Conservation (phyloP, 345 rosid genomes). For the Bruguiera gymnorhiza region DNA sequence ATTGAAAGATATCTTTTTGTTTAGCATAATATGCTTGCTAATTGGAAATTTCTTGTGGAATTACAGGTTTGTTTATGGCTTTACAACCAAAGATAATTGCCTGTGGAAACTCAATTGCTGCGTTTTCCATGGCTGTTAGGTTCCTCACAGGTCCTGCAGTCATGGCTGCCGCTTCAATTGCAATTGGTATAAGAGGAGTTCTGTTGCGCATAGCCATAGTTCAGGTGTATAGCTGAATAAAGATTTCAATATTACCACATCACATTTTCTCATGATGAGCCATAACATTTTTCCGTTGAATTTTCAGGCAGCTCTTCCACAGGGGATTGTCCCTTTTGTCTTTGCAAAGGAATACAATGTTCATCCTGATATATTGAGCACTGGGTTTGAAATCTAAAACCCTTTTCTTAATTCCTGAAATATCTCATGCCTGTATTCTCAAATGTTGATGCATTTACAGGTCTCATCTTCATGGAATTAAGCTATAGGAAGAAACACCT, state of each 20-base stretch:
- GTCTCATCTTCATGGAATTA: not conserved
- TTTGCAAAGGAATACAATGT: conserved; percentile 81
- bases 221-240: conserved; percentile 43
- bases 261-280: not conserved
- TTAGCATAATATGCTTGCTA: not conserved
- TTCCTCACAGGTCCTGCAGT: conserved; percentile 86
- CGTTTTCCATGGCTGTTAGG: conserved; percentile 84
- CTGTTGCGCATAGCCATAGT: conserved; percentile 83
- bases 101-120: conserved; percentile 78
- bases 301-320: conserved; percentile 79
- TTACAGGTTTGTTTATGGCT: conserved; percentile 93
- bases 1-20: too few relatives aligned
- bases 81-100: conserved; percentile 93
- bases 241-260: not conserved
- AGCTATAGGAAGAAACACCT: not conserved
- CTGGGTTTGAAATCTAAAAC: conserved; percentile 40
- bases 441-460: not conserved
- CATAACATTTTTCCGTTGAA: not conserved
- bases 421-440: not conserved
- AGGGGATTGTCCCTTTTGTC: conserved; percentile 76
- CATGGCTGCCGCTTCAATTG: conserved; percentile 90
- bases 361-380: conserved; percentile 76
- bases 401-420: not conserved
- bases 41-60: not conserved
- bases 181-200: conserved; percentile 69